Evolutionary conservation across 805 yeast species (phyloP), one percentile per base, ranked within the genome.

Genomic region (Lachancea fermentati): DNA sequence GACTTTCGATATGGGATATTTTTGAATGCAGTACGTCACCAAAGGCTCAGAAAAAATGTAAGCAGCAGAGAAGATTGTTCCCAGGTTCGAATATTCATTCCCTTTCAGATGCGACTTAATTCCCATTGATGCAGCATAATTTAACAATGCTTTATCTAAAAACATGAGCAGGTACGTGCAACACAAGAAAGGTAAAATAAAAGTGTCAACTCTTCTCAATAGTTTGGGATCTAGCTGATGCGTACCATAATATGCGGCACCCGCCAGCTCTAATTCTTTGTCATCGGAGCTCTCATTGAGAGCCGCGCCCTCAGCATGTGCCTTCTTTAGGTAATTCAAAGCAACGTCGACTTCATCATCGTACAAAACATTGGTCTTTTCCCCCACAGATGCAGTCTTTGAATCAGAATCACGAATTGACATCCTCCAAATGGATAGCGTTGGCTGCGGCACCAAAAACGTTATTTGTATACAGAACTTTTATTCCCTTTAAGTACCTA

Each of bases 111-210:
- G 67, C 2, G 64, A 54, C 50, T 71, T 73, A 48, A 78, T 75
- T 1, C 83, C 83, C 81, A 79, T 74, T 1, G 78, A 78, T 12
- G 79, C 79, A 2, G 84, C 79, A 51, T 78, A 76, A 46, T 78
- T 77, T 30, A 75, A 57, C 37, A 78, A 57, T n/a, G 75, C 67
- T 50, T 79, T 79, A 48, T 79, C 85, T 41, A 78, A 59, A 48
- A 75, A 75, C 61, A 78, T 81, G 13, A 77, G 57, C 41, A 78
- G 70, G 48, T 78, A 78, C 11, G 76, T 69, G 28, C 68, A 62
- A 47, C 81, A 73, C 48, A 78, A 55, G 19, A 76, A 57, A 0
- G 79, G 68, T 54, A 76, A 52, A 14, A 78, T 63, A 30, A 69
- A 61, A 5, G 41, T 31, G 54, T 78, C 84, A n/a, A 78, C 59